Evolutionary conservation across 495 filamentous ascomycete genomes (phyloP).

Genomic region (Halenospora varia): DNA sequence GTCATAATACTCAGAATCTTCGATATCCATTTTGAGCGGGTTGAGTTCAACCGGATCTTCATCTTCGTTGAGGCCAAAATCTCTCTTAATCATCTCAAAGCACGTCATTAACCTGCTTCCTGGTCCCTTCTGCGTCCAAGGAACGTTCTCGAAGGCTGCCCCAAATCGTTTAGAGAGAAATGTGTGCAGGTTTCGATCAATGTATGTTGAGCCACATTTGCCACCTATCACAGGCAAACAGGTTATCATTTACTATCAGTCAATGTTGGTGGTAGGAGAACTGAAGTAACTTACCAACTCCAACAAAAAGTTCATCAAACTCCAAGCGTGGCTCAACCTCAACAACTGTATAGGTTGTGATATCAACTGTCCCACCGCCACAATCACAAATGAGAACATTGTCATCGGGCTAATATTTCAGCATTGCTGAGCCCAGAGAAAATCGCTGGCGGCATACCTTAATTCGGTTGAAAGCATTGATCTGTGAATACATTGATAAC

Average conservation of each 20-base stretch:
- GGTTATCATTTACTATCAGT: neutral
- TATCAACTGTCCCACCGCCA: slow-evolving; percentile 21
- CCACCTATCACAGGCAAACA: neutral
- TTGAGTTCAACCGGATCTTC: neutral
- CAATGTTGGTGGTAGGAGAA: neutral
- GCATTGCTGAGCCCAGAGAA: neutral
- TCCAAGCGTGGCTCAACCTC: slow-evolving; percentile 4
- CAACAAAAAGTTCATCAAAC: slow-evolving; percentile 16
- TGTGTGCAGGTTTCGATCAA: slow-evolving; percentile 22
- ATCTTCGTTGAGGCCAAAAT: slow-evolving; percentile 16
- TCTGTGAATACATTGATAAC: slow-evolving; percentile 2
- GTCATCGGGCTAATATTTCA: slow-evolving; percentile 6
- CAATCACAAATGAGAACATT: slow-evolving; percentile 24
- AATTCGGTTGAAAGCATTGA: slow-evolving; percentile 6
- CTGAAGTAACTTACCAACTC: slow-evolving; percentile 3
- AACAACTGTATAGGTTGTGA: slow-evolving; percentile 11
- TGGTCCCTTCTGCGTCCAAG: slow-evolving; percentile 20
- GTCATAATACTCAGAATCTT: slow-evolving; percentile 9
- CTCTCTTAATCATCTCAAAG: slow-evolving; percentile 26
- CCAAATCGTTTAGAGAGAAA: slow-evolving; percentile 25
- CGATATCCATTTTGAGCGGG: neutral
- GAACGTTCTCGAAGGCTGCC: slow-evolving; percentile 18
- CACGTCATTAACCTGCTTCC: slow-evolving; percentile 26
- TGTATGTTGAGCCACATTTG: slow-evolving; percentile 10
- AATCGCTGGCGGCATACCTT: neutral